Evolutionary conservation across 176 grass and related monocot species (phyloP).

Genomic region (Calamus simplicifolius): DNA sequence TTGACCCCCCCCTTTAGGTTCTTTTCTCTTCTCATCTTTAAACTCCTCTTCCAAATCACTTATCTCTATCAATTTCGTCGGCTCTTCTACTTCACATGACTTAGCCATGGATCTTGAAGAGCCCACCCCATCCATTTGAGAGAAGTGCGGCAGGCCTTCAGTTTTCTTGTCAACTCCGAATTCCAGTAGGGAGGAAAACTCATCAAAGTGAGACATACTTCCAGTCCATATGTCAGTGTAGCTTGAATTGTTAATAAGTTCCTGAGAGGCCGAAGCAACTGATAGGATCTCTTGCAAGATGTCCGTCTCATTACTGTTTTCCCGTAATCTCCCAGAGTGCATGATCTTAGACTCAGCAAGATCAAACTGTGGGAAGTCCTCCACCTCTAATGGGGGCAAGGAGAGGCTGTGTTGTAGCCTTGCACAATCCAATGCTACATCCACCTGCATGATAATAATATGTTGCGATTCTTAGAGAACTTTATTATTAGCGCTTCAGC

Average conservation of each 20-base stretch:
- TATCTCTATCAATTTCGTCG: slow-evolving; percentile 38
- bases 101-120: slow-evolving; percentile 24
- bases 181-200: slow-evolving; percentile 40
- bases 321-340: slow-evolving; percentile 23
- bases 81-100: slow-evolving; percentile 23
- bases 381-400: slow-evolving; percentile 63
- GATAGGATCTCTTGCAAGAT: slow-evolving; percentile 80
- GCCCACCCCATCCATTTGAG: slow-evolving; percentile 23
- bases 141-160: slow-evolving; percentile 25
- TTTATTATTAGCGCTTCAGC: too few relatives aligned
- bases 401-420: slow-evolving; percentile 84
- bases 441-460: slow-evolving; percentile 41
- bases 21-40: slow-evolving; percentile 49
- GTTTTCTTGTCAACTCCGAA: slow-evolving; percentile 17
- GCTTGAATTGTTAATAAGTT: slow-evolving; percentile 50
- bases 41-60: slow-evolving; percentile 60
- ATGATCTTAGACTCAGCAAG: slow-evolving; percentile 37
- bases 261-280: slow-evolving; percentile 58
- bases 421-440: slow-evolving; percentile 79
- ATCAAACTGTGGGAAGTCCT: slow-evolving; percentile 55
- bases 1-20: slow-evolving; percentile 65
- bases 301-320: slow-evolving; percentile 46
- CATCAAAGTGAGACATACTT: slow-evolving; percentile 35
- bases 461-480: not conserved
- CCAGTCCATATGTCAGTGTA: slow-evolving; percentile 55